A percentile compares a stretch with the other conserved stretches of the same genome.
Evolutionary conservation across 2,329 filamentous ascomycete species (phyloP).

Genomic region (Tolypocladium tropicale): DNA sequence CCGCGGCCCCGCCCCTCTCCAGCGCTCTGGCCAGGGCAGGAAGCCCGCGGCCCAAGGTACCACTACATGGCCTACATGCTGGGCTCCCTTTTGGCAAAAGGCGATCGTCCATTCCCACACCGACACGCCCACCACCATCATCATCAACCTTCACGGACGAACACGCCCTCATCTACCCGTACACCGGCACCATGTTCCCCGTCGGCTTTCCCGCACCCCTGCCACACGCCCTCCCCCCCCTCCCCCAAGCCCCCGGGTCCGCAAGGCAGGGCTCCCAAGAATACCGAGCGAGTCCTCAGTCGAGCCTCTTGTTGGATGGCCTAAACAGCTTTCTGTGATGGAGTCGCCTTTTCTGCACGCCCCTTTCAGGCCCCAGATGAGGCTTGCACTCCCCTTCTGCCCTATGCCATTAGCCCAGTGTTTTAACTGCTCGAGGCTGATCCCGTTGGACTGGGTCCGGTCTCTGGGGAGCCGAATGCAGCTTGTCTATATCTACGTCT

Average conservation of each 20-base stretch:
- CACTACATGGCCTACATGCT: background rate
- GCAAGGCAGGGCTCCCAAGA: constrained; percentile 4
- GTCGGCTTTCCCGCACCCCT: background rate
- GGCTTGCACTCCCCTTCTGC: constrained; percentile 8
- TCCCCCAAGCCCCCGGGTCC: background rate
- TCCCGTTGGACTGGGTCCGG: constrained; percentile 5
- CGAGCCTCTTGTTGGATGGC: constrained; percentile 3
- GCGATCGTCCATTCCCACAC: background rate
- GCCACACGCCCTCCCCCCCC: background rate
- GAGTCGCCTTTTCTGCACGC: background rate
- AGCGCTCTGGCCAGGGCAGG: background rate
- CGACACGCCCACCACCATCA: background rate
- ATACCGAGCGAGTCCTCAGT: constrained; percentile 6
- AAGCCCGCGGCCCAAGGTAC: background rate
- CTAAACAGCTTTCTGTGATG: background rate
- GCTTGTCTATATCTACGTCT: constrained; percentile 7
- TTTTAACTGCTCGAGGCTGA: constrained; percentile 4
- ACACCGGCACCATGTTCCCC: background rate
- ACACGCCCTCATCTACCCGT: background rate
- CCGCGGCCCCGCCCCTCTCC: background rate
- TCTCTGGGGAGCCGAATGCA: constrained; percentile 3
- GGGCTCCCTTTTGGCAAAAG: background rate
- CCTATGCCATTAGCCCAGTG: constrained; percentile 4
- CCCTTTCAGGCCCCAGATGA: constrained; percentile 8
- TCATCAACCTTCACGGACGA: background rate